Base-by-base conservation (phyloP, 352 stramenopile species). In the Globisporangium emineosum region DNA sequence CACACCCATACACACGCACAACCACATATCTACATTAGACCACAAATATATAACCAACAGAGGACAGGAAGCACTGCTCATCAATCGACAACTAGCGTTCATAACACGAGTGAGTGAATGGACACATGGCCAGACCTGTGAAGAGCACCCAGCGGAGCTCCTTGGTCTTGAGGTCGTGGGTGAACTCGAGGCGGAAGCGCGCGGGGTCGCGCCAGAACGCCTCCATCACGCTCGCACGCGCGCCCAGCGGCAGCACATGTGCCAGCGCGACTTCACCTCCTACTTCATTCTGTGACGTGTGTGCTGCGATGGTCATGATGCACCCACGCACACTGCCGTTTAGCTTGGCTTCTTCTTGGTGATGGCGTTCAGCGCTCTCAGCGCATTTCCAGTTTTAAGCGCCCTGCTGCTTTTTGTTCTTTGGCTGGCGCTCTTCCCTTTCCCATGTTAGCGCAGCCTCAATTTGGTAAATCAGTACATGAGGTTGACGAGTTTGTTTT, bases 81-180 rank as follows among this genome's bases (percentile, higher is more conserved):
- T 32, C 2, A 5, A 5, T 32, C 29, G 29, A 32, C 2, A 32
- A n/a, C n/a, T n/a, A n/a, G n/a, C n/a, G n/a, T n/a, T n/a, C n/a
- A n/a, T n/a, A n/a, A n/a, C n/a, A n/a, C n/a, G n/a, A n/a, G n/a
- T n/a, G n/a, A n/a, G n/a, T n/a, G n/a, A n/a, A n/a, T n/a, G n/a
- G n/a, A n/a, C n/a, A n/a, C n/a, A n/a, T n/a, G n/a, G n/a, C n/a
- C n/a, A n/a, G n/a, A 86, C 77, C 79, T 8, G 78, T 78, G 66
- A 94, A 94, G 47, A 94, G 77, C 65, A 91, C 85, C 85, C 85
- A 94, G 62, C 85, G 84, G 68, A 94, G 70, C 69, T 94, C 85
- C 58, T 88, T 88, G 5, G 78, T 84, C 25, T 73, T 72, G 8
- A 62, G 63, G 61, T 94, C 85, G 61, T 89, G 72, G 19, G 77